A percentile compares a stretch with the other conserved stretches of the same genome.
These are phyloP conservation scores for Cutaneotrichosporon spelunceum DNA, from an alignment of 1,284 basidiomycete species.

Conservation along the genomic window DNA sequence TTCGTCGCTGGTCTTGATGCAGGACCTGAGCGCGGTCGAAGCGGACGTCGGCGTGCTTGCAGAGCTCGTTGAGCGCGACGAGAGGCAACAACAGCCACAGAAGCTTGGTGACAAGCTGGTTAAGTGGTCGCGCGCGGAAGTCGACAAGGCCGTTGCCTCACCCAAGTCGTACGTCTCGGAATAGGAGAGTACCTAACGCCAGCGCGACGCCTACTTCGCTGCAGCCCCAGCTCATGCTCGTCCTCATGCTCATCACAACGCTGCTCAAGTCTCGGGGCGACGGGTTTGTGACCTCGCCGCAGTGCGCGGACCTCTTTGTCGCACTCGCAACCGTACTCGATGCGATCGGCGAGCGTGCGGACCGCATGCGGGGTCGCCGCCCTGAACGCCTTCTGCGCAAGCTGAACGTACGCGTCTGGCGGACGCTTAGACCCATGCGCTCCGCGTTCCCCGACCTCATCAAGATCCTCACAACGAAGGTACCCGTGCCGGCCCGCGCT, in stretches of 20 bases:
- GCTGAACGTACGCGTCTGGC: constrained; percentile 40
- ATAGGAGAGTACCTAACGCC: background rate
- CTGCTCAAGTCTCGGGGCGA: constrained; percentile 30
- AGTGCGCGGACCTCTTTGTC: constrained; percentile 38
- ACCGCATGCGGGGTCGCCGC: constrained; percentile 1
- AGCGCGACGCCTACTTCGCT: constrained; percentile 34
- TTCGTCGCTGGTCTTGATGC: constrained; percentile 26
- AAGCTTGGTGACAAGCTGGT: constrained; percentile 48
- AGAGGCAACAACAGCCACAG: constrained; percentile 26
- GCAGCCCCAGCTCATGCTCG: constrained; percentile 39
- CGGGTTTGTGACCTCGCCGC: constrained; percentile 28
- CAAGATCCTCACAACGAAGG: constrained; percentile 34
- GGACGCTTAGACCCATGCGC: constrained; percentile 37
- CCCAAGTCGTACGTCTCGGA: constrained; percentile 15
- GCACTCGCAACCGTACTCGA: constrained; percentile 42
- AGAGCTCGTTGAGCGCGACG: constrained; percentile 39
- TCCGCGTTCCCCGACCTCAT: constrained; percentile 34
- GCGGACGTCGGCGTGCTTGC: constrained; percentile 33
- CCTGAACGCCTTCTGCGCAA: constrained; percentile 33
- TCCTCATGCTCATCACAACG: constrained; percentile 33
- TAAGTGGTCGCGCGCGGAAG: constrained; percentile 42
- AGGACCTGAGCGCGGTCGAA: constrained; percentile 33
- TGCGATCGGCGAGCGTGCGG: constrained; percentile 30
- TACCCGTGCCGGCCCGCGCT: constrained; percentile 28
- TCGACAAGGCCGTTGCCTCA: constrained; percentile 33